Base-by-base conservation (phyloP, 495 filamentous ascomycete genomes). In the Annulohypoxylon moriforme region DNA sequence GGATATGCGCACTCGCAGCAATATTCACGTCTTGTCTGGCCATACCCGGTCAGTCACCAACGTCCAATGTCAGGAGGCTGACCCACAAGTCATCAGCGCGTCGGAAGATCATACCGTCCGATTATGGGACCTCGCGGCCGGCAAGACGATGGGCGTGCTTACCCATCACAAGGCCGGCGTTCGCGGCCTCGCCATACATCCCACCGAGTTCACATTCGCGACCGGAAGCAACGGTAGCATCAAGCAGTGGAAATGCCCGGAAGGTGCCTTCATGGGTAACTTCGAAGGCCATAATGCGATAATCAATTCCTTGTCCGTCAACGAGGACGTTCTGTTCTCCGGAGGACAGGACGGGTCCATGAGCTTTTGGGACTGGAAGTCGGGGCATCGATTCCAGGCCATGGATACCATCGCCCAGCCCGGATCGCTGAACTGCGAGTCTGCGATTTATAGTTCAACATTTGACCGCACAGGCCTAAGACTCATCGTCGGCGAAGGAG, bases 291-390 rank as follows among this genome's bases (percentile, higher is more conserved):
- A 97, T 69, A 97, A 98, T 72, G 87, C 93, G 49, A 93, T 99
- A 79, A 96, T 98, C 83, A 99, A 99, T 78, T 93, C 93, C 0
- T 80, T 99, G n/a, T 83, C 91, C 34, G 93, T 93, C 34, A 99
- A 99, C 78, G 93, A 97, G 67, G 93, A 97, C 76, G 92, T 98
- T 9, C 80, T 98, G 27, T 98, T 98, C 81, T 96, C 94, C 10
- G 96, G 96, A 10, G 95, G 92, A 52, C 96, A 99, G 71, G 96
- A 98, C 75, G 96, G 96, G 44, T 94, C 93, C 60, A 96, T 98
- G 86, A 91, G 89, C 72, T 98, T 99, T 85, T 99, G 94, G 92
- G 96, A 99, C 80, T 99, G 96, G 96, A 98, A 98, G 84, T 93
- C 94, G 2, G 96, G 96, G 0, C 88, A 98, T 75, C 85, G 91